Percentiles rank a stretch among this genome's conserved stretches.
Conservation (phyloP, 768 basidiomycete genomes). For the Mycena vulgaris region DNA sequence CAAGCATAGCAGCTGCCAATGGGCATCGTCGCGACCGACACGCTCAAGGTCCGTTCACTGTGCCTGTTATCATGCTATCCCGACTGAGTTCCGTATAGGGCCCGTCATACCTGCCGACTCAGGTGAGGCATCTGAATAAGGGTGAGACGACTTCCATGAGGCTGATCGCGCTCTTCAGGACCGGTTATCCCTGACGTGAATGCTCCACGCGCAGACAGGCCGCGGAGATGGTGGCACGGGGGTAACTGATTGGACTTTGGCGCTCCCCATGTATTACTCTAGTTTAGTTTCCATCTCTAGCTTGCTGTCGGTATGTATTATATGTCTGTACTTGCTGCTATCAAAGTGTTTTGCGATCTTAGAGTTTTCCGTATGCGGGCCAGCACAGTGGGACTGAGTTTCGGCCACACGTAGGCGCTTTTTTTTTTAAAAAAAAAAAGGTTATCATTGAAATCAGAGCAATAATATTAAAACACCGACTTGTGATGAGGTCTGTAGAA, state of each 20-base stretch:
- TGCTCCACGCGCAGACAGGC: constrained; percentile 20
- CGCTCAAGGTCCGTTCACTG: constrained; percentile 31
- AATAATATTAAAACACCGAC: constrained; percentile 28
- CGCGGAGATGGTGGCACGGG: constrained; percentile 27
- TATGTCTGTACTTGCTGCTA: constrained; percentile 22
- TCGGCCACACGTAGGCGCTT: constrained; percentile 55
- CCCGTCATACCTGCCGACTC: constrained; percentile 39
- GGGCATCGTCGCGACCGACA: constrained; percentile 31
- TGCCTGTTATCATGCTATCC: not conserved
- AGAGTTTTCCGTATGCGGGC: constrained; percentile 42
- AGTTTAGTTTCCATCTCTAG: constrained; percentile 19
- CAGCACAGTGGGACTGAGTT: constrained; percentile 53
- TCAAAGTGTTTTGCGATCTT: constrained; percentile 14
- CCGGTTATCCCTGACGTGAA: constrained; percentile 35
- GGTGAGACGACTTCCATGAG: constrained; percentile 13
- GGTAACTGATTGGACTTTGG: constrained; percentile 1
- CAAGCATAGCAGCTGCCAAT: constrained; percentile 14
- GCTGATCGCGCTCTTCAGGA: constrained; percentile 25
- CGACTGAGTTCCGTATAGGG: constrained; percentile 32
- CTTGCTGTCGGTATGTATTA: constrained; percentile 13
- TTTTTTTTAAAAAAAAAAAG: not conserved
- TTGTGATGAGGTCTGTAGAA: constrained; percentile 25
- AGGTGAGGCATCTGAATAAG: constrained; percentile 34
- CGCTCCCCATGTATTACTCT: constrained; percentile 16
- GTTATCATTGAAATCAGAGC: not conserved